Evolutionary conservation across 2,329 filamentous ascomycete genomes (phyloP).

Genomic region (Aspergillus persii): DNA sequence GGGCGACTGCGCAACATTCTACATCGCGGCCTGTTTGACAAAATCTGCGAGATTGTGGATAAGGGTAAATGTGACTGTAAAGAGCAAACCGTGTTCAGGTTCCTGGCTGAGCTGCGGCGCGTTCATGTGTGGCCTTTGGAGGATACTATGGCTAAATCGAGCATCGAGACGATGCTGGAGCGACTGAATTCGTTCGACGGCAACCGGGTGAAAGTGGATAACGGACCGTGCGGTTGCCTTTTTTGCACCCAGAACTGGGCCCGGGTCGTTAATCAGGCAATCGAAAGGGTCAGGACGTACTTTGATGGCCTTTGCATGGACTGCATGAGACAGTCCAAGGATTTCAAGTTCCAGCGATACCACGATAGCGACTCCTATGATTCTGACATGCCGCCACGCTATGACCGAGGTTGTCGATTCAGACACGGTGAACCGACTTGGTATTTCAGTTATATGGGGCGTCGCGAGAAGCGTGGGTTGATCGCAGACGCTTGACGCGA

Average conservation of each 20-base stretch:
- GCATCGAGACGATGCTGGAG: not conserved
- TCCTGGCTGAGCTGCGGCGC: not conserved
- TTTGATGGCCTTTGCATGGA: constrained; percentile 11
- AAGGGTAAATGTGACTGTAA: not conserved
- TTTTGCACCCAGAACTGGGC: not conserved
- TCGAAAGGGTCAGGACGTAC: not conserved
- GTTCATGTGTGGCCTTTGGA: constrained; percentile 4
- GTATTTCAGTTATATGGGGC: not conserved
- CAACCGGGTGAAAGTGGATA: not conserved
- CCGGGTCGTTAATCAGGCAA: not conserved
- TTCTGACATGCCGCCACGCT: no score
- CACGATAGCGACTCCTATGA: no score
- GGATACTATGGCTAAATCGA: not conserved
- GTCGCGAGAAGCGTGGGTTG: not conserved
- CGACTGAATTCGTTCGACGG: not conserved
- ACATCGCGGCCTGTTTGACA: not conserved
- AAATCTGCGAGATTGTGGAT: not conserved
- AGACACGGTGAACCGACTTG: no score
- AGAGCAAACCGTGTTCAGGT: constrained; percentile 2
- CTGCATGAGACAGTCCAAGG: constrained; percentile 3
- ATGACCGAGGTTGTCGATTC: no score
- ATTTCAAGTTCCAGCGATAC: not conserved
- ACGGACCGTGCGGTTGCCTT: no score
- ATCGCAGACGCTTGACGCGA: not conserved
- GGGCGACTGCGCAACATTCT: constrained; percentile 7